Evolutionary conservation across 179 eudicot species (phyloP).

Genomic region (Beta lomatogona): DNA sequence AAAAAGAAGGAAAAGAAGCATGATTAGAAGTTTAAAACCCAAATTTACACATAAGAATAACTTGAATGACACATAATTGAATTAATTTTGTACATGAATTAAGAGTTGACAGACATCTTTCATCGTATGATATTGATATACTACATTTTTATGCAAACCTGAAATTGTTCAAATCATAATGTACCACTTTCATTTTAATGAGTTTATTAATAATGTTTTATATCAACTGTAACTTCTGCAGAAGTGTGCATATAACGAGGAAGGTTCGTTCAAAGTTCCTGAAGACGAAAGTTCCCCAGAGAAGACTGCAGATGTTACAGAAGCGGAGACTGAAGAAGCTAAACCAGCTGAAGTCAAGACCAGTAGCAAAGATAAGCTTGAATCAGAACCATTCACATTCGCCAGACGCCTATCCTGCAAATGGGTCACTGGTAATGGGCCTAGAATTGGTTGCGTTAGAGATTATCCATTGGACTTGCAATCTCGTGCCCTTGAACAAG

Average conservation of each 20-base stretch:
- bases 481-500: constrained; percentile 56
- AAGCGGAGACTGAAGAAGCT: constrained; percentile 15
- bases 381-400: constrained; percentile 32
- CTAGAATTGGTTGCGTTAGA: constrained; percentile 66
- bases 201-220: not conserved
- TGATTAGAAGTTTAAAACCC: too few relatives aligned
- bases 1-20: too few relatives aligned
- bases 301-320: constrained; percentile 11
- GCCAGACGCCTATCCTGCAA: constrained; percentile 51
- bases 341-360: constrained; percentile 19
- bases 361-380: not conserved
- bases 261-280: constrained; percentile 39
- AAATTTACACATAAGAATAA: too few relatives aligned
- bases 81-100: too few relatives aligned
- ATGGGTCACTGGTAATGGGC: constrained; percentile 66
- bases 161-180: not conserved
- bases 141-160: not conserved
- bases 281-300: constrained; percentile 35
- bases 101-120: too few relatives aligned
- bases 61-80: too few relatives aligned
- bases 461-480: constrained; percentile 64
- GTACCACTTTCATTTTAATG: not conserved
- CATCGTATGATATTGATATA: too few relatives aligned
- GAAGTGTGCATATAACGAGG: constrained; percentile 75
- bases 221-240: constrained; percentile 31